Conservation (phyloP, 2,329 filamentous ascomycete genomes). For the Chalaropsis thielavioides region DNA sequence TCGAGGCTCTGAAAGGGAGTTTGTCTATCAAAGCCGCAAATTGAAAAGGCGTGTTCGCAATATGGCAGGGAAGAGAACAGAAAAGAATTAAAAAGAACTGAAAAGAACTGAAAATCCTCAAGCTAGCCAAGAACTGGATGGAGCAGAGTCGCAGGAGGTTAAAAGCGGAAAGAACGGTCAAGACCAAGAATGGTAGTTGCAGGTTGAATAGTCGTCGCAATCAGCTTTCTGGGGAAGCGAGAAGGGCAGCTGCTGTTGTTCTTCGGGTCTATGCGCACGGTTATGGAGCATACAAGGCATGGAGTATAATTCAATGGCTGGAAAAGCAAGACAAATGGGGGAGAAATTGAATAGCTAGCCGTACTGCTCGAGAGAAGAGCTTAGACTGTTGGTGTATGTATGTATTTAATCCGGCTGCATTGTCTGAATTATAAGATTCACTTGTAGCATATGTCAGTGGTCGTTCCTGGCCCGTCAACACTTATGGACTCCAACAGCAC, state of each 20-base stretch:
- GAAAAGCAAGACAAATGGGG: constrained; percentile 17
- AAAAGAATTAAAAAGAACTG: neutral
- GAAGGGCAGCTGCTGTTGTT: neutral
- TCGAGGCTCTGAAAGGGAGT: neutral
- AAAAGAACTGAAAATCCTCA: neutral
- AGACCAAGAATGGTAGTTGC: neutral
- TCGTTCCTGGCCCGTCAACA: neutral
- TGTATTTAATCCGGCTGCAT: neutral
- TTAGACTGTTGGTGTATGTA: neutral
- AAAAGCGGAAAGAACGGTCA: neutral
- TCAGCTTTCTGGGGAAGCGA: neutral
- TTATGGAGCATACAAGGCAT: constrained; percentile 13
- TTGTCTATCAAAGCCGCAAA: neutral
- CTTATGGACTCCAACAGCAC: neutral
- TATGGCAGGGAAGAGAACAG: neutral
- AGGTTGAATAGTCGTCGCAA: neutral
- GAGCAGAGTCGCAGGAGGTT: neutral
- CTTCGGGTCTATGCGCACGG: neutral
- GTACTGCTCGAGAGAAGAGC: neutral
- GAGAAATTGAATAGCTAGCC: neutral
- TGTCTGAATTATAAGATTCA: neutral
- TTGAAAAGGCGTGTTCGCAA: no score
- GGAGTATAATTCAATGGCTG: constrained; percentile 13
- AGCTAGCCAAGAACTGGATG: neutral
- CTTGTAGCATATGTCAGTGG: neutral